Evolutionary conservation across 257 asterid genomes (phyloP), one percentile per base, ranked within the genome.

Genomic region (Solanum corneliomulleri): DNA sequence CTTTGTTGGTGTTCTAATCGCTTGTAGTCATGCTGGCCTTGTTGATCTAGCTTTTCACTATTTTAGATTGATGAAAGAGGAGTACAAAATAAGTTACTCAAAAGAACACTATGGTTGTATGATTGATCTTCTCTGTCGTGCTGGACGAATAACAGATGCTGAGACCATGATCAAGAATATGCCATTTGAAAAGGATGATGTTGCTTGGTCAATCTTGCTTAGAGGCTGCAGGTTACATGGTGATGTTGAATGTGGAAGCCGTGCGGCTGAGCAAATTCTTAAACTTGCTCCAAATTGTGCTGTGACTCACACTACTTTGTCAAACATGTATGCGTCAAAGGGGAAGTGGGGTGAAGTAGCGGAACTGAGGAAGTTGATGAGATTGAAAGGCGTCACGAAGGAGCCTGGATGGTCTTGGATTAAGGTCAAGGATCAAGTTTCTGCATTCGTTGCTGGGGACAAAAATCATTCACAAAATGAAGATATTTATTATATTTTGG

Each of bases 341-440:
- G 98, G 98, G 84, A 95, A 91, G 88, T 95, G 95, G 96, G 90
- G 89, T 37, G 96, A 95, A 86, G 96, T 98, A 18, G 98, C 98
- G 47, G 92, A 93, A 11, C 90, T 93, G 85, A 94, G 98, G 94
- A 96, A 93, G 84, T 83, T 92, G 92, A 91, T 96, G 98, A 95
- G 88, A 88, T 92, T 93, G 47, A 96, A 92, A 90, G 98, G 98
- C 62, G 94, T 96, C 52, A 88, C 89, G 14, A 96, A 96, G 91
- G 98, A 96, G 70, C 98, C 97, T 41, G 99, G 98, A 25, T 96
- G 99, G 98, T 96, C 99, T 68, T 94, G 98, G 98, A 87, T 93
- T 52, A 94, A 93, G 86, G 88, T 93, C 86, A 91, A 88, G 93
- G 94, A 92, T 85, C 89, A 84, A 87, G 93, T 96, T 87, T 93